Evolutionary conservation across 805 yeast species (phyloP), one percentile per base, ranked within the genome.

Genomic region (Barnettozyma pratensis): DNA sequence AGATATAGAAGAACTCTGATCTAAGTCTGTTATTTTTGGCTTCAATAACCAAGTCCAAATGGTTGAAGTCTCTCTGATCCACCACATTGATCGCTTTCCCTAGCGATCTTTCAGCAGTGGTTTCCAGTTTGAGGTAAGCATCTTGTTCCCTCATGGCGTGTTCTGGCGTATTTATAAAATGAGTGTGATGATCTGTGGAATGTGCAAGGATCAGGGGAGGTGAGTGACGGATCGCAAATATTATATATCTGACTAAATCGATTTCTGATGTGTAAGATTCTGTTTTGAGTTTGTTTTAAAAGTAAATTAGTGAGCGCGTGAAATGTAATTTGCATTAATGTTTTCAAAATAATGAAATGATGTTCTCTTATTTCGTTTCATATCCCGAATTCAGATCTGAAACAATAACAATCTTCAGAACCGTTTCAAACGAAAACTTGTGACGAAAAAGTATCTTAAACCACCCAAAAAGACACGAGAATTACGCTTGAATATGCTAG

Each of bases 1-100:
- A 68, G 47, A 67, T 61, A 53, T 65, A 67, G 50, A 62, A 61
- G 41, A 57, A 56, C 41, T 64, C 67, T 10, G 62, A 52, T 39
- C 55, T 55, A 45, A 61, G 54, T 39, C 66, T 52, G 47, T 58
- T 59, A 49, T 58, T 55, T 46, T 59, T 60, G 19, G 63, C 64
- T 51, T 61, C 65, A 26, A 55, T 57, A 10, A 62, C 41, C 7
- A 62, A 50, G 42, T 60, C 59, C 27, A 62, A 51, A 41, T 62
- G 65, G 46, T 56, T 52, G 46, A 60, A 56, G 45, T 62, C 60
- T 32, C 54, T 52, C 37, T 51, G 47, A 27, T 53, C 48, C 25
- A 60, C 55, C n/a, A 60, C 37, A 44, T 47, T 58, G 53, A 60
- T 60, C 45, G 54, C 64, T 43, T 57, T 60, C 34, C 64, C 64